Evolutionary conservation across 352 stramenopile species (phyloP).

Genomic region (Saprolegnia parasitica): DNA sequence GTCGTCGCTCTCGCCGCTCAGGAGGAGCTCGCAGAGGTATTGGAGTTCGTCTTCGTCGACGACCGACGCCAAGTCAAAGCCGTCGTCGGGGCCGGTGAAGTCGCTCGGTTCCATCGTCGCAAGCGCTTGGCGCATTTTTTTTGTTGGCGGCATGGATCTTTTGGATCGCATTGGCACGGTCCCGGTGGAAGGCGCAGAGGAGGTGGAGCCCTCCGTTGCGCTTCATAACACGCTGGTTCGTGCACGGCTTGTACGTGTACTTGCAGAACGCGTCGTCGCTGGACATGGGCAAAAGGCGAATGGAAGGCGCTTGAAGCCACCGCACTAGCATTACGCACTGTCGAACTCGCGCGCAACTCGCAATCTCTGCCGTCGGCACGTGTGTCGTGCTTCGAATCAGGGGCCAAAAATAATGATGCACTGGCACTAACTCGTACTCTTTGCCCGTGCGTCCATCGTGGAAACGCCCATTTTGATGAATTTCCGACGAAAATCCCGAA

Average conservation of each 20-base stretch:
- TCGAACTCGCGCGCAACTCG: neutral
- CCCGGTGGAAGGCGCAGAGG: neutral
- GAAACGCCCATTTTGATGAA: no score
- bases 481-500: no score
- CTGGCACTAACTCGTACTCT: no score
- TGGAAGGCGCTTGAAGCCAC: neutral
- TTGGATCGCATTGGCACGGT: conserved; percentile 14
- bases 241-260: conserved; percentile 15
- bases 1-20: neutral
- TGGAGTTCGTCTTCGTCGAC: neutral
- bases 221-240: conserved; percentile 2
- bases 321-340: neutral
- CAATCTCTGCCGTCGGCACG: no score
- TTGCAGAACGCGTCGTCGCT: neutral
- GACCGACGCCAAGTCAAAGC: neutral
- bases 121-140: neutral
- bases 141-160: neutral
- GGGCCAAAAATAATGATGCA: no score
- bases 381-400: no score
- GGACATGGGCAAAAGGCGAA: neutral
- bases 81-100: neutral
- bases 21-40: neutral
- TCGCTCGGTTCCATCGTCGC: neutral
- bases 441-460: no score
- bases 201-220: neutral